Evolutionary conservation across 2,329 filamentous ascomycete species (phyloP).

Genomic region (Fusarium sp.): DNA sequence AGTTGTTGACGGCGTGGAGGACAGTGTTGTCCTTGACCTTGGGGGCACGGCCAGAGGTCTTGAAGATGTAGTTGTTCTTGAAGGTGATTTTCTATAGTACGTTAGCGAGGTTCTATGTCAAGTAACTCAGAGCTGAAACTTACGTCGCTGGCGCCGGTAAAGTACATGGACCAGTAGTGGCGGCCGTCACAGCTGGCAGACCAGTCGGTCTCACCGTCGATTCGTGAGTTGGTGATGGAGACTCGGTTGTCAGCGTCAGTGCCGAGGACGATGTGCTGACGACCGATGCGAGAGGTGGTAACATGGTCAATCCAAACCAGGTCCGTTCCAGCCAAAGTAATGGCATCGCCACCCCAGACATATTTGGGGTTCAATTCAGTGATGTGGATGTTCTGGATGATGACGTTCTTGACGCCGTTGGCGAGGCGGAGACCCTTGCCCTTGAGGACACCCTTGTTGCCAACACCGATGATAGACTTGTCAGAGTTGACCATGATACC

Average conservation of each 20-base stretch:
- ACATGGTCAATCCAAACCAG: slow-evolving; percentile 64
- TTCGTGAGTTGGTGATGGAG: slow-evolving; percentile 69
- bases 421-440: slow-evolving; percentile 66
- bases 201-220: slow-evolving; percentile 64
- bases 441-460: slow-evolving; percentile 64
- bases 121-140: background rate
- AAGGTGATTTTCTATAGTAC: slow-evolving; percentile 57
- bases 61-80: slow-evolving; percentile 70
- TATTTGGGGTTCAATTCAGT: slow-evolving; percentile 67
- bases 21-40: slow-evolving; percentile 67
- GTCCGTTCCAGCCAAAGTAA: slow-evolving; percentile 61
- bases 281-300: slow-evolving; percentile 67
- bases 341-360: slow-evolving; percentile 69
- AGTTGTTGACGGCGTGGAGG: slow-evolving; percentile 71
- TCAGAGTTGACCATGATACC: slow-evolving; percentile 65
- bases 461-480: slow-evolving; percentile 67
- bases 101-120: background rate
- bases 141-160: slow-evolving; percentile 63
- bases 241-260: slow-evolving; percentile 63
- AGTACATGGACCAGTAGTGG: slow-evolving; percentile 70
- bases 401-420: slow-evolving; percentile 61
- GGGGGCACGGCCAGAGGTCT: slow-evolving; percentile 66
- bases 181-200: slow-evolving; percentile 68
- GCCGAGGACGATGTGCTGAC: slow-evolving; percentile 70
- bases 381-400: slow-evolving; percentile 69